Evolutionary conservation across 345 rosid species (phyloP).

Genomic region (Melaleuca quinquenervia): DNA sequence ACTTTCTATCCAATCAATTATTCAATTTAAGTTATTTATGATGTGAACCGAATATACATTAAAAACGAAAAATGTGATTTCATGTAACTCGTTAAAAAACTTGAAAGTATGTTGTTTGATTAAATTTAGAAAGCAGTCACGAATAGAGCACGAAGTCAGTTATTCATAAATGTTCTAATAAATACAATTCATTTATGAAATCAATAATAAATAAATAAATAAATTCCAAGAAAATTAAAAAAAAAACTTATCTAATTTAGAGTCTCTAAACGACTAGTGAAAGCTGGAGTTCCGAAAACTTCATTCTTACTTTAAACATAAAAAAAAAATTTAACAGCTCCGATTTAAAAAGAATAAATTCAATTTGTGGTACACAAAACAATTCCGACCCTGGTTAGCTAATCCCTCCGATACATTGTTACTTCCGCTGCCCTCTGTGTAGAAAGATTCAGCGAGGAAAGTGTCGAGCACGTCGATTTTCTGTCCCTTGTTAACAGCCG

Average conservation of each 20-base stretch:
- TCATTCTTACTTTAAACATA: neutral
- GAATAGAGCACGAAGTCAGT: neutral
- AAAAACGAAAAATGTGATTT: neutral
- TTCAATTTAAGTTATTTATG: neutral
- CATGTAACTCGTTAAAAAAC: neutral
- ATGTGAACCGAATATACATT: neutral
- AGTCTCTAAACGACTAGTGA: too few species aligned
- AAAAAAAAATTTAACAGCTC: neutral
- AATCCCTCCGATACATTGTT: neutral
- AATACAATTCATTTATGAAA: neutral
- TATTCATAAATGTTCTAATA: too few species aligned
- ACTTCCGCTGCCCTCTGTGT: neutral
- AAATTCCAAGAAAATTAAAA: neutral
- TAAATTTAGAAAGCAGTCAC: neutral
- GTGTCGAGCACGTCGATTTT: neutral
- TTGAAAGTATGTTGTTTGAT: neutral
- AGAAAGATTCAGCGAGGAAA: neutral
- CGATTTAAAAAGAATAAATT: neutral
- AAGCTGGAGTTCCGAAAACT: neutral
- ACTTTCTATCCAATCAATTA: too few species aligned
- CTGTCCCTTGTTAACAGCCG: neutral
- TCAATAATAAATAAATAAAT: neutral
- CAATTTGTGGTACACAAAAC: neutral
- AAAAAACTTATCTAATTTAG: neutral
- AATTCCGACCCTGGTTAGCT: neutral